Percentiles rank a stretch among this genome's conserved stretches.
Conservation (phyloP, 176 grass and related monocot species). For the Avena sativa region DNA sequence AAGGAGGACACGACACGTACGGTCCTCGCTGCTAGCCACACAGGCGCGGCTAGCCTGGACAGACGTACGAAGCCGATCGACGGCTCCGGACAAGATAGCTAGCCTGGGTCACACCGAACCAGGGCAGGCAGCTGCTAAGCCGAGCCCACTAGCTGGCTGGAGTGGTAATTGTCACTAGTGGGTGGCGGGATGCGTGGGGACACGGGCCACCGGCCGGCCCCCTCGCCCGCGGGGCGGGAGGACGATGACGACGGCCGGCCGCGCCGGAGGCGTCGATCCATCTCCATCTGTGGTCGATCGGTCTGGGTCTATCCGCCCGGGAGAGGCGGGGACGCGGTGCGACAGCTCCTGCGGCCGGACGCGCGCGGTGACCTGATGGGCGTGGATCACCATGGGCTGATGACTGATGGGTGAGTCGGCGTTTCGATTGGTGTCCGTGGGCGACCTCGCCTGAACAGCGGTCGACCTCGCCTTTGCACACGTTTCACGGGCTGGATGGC, state of each 20-base stretch:
- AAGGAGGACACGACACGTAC: background rate
- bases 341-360: background rate
- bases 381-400: background rate
- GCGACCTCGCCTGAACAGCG: background rate
- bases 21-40: background rate
- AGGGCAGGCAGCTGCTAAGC: background rate
- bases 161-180: background rate
- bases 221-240: background rate
- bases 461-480: background rate
- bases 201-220: background rate
- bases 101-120: background rate
- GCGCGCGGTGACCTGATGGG: background rate
- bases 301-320: background rate
- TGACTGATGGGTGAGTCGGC: background rate
- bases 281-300: background rate
- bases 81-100: background rate
- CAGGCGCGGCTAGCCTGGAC: background rate
- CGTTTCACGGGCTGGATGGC: constrained; percentile 16
- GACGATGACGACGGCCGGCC: background rate
- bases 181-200: background rate
- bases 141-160: background rate
- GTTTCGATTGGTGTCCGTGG: background rate
- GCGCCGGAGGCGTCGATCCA: background rate
- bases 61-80: background rate
- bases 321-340: background rate